Conservation (phyloP, 257 asterid species). For the Forsythia viridissima region DNA sequence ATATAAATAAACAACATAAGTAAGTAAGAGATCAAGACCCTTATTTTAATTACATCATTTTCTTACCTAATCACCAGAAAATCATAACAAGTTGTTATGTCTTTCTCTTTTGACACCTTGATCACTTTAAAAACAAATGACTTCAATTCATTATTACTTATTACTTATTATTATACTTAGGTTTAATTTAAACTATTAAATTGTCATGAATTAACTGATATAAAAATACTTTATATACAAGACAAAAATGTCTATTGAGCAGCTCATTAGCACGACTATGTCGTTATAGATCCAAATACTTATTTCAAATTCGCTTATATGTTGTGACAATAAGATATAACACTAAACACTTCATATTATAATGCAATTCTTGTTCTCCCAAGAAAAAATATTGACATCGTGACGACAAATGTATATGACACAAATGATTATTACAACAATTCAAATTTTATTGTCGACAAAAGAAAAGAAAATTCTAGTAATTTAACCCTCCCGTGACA, state of each 20-base stretch:
- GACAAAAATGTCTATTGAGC: too few species aligned
- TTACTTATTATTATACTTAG: too few species aligned
- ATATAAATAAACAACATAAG: too few species aligned
- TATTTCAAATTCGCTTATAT: too few species aligned
- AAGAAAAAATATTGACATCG: background rate
- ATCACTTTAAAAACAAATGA: background rate
- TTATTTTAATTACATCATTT: background rate
- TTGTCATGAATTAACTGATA: too few species aligned
- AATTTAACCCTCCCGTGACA: background rate
- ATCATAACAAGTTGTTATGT: background rate
- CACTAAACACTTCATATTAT: background rate
- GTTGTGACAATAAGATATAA: too few species aligned
- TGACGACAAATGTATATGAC: background rate
- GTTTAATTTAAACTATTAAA: too few species aligned
- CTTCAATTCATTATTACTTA: background rate
- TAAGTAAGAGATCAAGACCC: too few species aligned
- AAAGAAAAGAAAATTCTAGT: background rate
- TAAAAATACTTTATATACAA: too few species aligned
- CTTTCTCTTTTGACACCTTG: background rate
- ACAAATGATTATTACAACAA: background rate
- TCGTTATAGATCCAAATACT: too few species aligned
- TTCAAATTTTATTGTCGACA: constrained; percentile 6
- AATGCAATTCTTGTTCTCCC: background rate
- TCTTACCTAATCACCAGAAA: background rate
- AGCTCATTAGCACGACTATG: too few species aligned